These are phyloP conservation scores for Dioscorea dumetorum DNA, from an alignment of 106 monocot species.

Conservation along the genomic window DNA sequence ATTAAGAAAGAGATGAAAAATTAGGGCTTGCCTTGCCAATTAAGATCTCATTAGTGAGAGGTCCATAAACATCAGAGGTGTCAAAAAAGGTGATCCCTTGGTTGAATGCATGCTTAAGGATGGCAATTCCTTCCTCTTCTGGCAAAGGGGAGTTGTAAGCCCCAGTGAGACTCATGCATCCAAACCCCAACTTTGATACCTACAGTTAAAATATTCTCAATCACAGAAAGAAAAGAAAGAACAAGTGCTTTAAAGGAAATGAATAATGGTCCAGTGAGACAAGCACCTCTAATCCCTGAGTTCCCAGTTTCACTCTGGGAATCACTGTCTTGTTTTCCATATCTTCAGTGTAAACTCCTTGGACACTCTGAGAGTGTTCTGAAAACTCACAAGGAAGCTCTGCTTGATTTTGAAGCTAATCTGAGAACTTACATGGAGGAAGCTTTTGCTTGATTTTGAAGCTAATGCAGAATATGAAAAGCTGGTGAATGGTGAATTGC, in stretches of 20 bases:
- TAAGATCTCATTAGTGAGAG: conserved; percentile 34
- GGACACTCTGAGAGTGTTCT: too few species aligned
- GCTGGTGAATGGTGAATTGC: too few species aligned
- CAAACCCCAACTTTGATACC: conserved; percentile 63
- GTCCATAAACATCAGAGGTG: conserved; percentile 57
- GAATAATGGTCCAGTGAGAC: too few species aligned
- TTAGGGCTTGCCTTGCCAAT: conserved; percentile 23
- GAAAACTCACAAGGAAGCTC: too few species aligned
- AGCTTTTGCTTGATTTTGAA: too few species aligned
- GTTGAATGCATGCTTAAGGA: conserved; percentile 55
- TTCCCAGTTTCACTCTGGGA: conserved; percentile 5
- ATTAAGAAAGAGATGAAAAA: background rate
- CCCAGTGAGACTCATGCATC: conserved; percentile 63
- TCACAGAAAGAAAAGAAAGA: background rate
- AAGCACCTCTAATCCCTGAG: conserved; percentile 3
- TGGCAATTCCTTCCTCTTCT: conserved; percentile 40
- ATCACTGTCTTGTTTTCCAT: background rate
- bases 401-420: too few species aligned
- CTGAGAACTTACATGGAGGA: too few species aligned
- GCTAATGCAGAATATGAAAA: too few species aligned
- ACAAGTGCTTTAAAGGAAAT: too few species aligned
- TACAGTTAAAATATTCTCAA: too few species aligned
- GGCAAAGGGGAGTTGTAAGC: conserved; percentile 44
- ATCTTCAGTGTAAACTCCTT: too few species aligned
- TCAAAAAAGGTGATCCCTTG: conserved; percentile 77